Evolutionary conservation across 495 filamentous ascomycete species (phyloP).

Genomic region (Clohesyomyces aquaticus): DNA sequence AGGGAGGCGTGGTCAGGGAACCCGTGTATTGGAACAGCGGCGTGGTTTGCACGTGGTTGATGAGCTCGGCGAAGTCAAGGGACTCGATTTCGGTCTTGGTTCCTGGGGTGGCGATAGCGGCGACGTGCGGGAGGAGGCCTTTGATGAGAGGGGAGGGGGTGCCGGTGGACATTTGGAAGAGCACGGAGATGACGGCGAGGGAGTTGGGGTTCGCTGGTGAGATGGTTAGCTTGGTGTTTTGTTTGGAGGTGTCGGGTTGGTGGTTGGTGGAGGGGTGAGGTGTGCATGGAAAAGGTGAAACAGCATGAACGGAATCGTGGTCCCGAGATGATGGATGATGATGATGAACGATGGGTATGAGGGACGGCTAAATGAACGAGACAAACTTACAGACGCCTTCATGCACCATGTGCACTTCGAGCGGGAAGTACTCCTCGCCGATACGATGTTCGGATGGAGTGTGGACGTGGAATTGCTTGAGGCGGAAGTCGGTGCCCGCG

Average conservation of each 20-base stretch:
- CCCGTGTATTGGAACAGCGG: constrained; percentile 62
- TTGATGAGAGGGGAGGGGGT: constrained; percentile 55
- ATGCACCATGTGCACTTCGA: constrained; percentile 72
- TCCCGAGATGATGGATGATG: not conserved
- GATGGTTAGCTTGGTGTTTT: too few species aligned
- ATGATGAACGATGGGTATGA: not conserved
- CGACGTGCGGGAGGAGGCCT: constrained; percentile 56
- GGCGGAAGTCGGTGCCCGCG: constrained; percentile 52
- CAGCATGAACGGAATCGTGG: not conserved
- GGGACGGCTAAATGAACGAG: not conserved
- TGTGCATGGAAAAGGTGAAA: not conserved
- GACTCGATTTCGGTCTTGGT: constrained; percentile 57
- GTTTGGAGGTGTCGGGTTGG: too few species aligned
- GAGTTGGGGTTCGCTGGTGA: constrained; percentile 24
- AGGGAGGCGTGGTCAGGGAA: constrained; percentile 71
- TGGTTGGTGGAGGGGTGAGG: too few species aligned
- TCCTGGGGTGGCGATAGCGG: constrained; percentile 59
- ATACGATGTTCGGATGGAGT: constrained; percentile 69
- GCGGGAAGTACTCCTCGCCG: constrained; percentile 56
- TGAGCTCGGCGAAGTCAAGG: constrained; percentile 61
- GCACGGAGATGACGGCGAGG: constrained; percentile 62
- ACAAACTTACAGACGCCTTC: constrained; percentile 51
- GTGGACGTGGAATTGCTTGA: constrained; percentile 73
- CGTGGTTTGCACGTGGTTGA: constrained; percentile 54
- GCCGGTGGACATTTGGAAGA: constrained; percentile 59